phyloP scores from a whole-genome alignment of 345 rosid genomes.

The Camelina neglecta region DNA sequence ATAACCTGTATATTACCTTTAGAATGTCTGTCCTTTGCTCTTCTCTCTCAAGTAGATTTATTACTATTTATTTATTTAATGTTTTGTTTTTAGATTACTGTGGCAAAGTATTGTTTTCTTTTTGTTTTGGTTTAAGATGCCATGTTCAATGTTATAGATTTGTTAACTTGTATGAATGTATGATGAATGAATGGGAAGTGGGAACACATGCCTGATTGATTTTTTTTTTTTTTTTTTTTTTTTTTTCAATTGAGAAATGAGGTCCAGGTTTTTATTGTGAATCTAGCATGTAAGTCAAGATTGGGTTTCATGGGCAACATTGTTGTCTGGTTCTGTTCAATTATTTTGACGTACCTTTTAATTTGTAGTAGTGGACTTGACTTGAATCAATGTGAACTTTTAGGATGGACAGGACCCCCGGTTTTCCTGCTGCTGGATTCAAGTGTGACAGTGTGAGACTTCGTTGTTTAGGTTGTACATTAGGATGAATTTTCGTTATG shows the following conservation, averaged over 20 bases:
- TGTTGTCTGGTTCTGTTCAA: conserved; percentile 31
- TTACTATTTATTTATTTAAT: neutral
- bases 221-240: neutral
- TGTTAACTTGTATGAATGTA: neutral
- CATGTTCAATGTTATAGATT: neutral
- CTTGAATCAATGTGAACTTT: conserved; percentile 34
- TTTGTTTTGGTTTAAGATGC: too few relatives aligned
- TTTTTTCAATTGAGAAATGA: neutral
- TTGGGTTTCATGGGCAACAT: conserved; percentile 29
- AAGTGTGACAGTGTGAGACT: conserved; percentile 52
- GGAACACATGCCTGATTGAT: neutral
- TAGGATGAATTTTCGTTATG: conserved; percentile 27
- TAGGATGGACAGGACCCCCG: conserved; percentile 47
- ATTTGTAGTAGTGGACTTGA: conserved; percentile 32
- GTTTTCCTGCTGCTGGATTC: conserved; percentile 39
- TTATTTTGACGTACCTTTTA: conserved; percentile 26
- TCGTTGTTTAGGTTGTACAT: neutral
- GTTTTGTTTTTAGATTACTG: neutral
- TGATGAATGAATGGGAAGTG: neutral
- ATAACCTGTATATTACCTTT: neutral
- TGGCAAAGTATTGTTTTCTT: neutral
- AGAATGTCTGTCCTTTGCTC: conserved; percentile 33
- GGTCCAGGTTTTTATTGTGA: neutral
- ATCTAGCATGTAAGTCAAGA: conserved; percentile 32
- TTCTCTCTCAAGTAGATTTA: neutral